phyloP scores from a whole-genome alignment of 306 rosid genomes.

The Medicago truncatula region MtrunA17r5.0-ANR NC_053043.1:18674501-18675000 shows the following conservation, averaged over 20 bases:
- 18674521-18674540: too few species aligned
- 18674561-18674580: not conserved
- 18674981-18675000: constrained; percentile 61
- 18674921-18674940: constrained; percentile 91
- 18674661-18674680: not conserved
- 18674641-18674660: not conserved
- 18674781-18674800: constrained; percentile 24
- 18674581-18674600: not conserved
- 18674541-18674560: not conserved
- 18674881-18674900: constrained; percentile 63
- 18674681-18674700: not conserved
- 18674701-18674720: not conserved
- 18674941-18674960: constrained; percentile 79
- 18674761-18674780: constrained; percentile 5
- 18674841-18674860: constrained; percentile 51
- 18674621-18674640: not conserved
- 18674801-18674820: not conserved
- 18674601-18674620: not conserved
- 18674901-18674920: constrained; percentile 94
- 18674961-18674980: constrained; percentile 84
- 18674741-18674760: constrained; percentile 18
- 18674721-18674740: constrained; percentile 25
- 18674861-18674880: constrained; percentile 78
- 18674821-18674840: not conserved
- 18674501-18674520: too few species aligned